phyloP scores from a whole-genome alignment of 192 early-diverging fungal species.

The Gigaspora rosea region DNA sequence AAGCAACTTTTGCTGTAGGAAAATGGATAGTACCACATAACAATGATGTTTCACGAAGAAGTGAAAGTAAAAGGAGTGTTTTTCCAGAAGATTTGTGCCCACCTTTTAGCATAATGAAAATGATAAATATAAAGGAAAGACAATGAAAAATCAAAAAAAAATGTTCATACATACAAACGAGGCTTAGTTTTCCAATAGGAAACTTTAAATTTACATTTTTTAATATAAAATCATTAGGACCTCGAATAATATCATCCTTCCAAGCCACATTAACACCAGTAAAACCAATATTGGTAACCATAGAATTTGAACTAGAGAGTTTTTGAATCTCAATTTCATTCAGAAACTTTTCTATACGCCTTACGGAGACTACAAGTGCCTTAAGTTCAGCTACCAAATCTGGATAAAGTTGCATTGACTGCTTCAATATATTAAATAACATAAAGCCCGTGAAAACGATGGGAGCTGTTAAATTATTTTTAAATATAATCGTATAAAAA shows the following conservation, averaged over 20 bases:
- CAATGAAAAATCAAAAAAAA: neutral
- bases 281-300: slow-evolving; percentile 43
- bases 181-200: slow-evolving; percentile 47
- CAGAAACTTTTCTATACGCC: slow-evolving; percentile 73
- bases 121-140: neutral
- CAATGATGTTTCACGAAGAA: slow-evolving; percentile 65
- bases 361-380: slow-evolving; percentile 45
- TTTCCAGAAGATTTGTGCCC: slow-evolving; percentile 91
- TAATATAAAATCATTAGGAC: slow-evolving; percentile 47
- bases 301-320: slow-evolving; percentile 3
- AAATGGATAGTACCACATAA: slow-evolving; percentile 43
- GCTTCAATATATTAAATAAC: slow-evolving; percentile 58
- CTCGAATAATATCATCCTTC: slow-evolving; percentile 33
- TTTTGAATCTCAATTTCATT: slow-evolving; percentile 50
- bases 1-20: slow-evolving; percentile 65
- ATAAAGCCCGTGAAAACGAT: slow-evolving; percentile 71
- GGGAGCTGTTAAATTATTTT: slow-evolving; percentile 60
- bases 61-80: slow-evolving; percentile 73
- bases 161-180: slow-evolving; percentile 47
- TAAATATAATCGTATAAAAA: slow-evolving; percentile 55
- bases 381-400: slow-evolving; percentile 39
- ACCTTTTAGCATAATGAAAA: slow-evolving; percentile 30
- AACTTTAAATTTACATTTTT: slow-evolving; percentile 49
- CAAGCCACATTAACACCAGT: slow-evolving; percentile 52
- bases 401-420: slow-evolving; percentile 47